Evolutionary conservation across 2,329 filamentous ascomycete genomes (phyloP).

Genomic region (Claviceps africana): DNA sequence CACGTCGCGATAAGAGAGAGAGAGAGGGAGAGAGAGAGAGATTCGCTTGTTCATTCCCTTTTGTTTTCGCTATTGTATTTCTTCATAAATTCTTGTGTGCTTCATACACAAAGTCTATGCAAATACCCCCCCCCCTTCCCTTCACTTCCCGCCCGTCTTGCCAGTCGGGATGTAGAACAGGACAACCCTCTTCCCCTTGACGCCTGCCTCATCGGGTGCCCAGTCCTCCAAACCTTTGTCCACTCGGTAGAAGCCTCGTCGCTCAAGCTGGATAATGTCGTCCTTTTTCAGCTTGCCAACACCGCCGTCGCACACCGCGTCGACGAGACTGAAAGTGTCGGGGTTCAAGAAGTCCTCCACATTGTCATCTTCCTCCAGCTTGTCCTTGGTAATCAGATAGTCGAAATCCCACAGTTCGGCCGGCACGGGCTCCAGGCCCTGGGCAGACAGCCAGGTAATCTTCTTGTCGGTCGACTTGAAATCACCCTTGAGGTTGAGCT

Average conservation of each 20-base stretch:
- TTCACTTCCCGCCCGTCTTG: conserved; percentile 12
- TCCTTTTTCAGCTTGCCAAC: conserved; percentile 65
- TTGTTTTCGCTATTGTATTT: no score
- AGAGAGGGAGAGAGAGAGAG: no score
- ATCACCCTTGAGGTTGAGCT: conserved; percentile 84
- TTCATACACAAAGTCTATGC: not conserved
- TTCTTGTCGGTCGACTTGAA: conserved; percentile 96
- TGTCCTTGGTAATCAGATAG: conserved; percentile 89
- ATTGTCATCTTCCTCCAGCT: conserved; percentile 75
- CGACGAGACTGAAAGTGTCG: conserved; percentile 58
- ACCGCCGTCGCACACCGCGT: conserved; percentile 69
- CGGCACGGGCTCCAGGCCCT: conserved; percentile 61
- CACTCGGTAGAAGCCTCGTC: conserved; percentile 81
- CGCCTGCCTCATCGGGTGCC: conserved; percentile 34
- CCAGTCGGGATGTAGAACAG: conserved; percentile 46
- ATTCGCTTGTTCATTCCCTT: no score
- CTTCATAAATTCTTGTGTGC: not conserved
- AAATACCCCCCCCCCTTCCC: not conserved
- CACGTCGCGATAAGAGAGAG: no score
- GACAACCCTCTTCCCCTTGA: conserved; percentile 34
- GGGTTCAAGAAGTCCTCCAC: conserved; percentile 73
- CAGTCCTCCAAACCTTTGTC: conserved; percentile 48
- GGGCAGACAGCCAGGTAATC: conserved; percentile 77
- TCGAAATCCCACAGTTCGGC: conserved; percentile 90
- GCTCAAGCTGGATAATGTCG: conserved; percentile 90